Evolutionary conservation across 164 flowering plant genomes (phyloP).

Genomic region (Sextonia rubra): DNA sequence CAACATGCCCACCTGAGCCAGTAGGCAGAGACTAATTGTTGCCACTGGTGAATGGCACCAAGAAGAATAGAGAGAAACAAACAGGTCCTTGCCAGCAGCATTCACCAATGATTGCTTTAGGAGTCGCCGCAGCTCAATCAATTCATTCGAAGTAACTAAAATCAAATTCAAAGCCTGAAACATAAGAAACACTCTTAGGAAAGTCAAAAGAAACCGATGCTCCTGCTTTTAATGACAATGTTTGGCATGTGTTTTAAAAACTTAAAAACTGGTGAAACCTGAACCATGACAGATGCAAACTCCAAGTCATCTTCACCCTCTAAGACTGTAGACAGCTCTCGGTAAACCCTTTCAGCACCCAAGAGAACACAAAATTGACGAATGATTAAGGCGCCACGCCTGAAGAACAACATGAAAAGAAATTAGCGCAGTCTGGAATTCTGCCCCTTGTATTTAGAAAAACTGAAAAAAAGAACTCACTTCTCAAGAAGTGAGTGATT

Average conservation of each 20-base stretch:
- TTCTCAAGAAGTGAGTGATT: constrained; percentile 83
- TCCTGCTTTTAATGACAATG: not conserved
- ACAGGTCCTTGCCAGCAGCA: constrained; percentile 75
- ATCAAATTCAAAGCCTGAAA: constrained; percentile 94
- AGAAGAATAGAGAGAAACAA: constrained; percentile 79
- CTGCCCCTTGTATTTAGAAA: not conserved
- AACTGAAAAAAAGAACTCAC: constrained; percentile 41
- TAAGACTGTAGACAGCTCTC: constrained; percentile 78
- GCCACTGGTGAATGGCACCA: constrained; percentile 99
- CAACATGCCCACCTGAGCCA: constrained; percentile 66
- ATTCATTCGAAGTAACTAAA: constrained; percentile 84
- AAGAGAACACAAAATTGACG: constrained; percentile 89
- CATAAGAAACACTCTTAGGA: constrained; percentile 1
- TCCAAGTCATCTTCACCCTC: constrained; percentile 82
- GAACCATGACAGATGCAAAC: constrained; percentile 93
- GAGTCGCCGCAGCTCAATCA: constrained; percentile 68
- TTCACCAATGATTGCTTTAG: constrained; percentile 71
- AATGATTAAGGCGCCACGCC: constrained; percentile 94
- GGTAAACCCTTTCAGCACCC: constrained; percentile 84
- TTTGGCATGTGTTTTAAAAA: too few relatives aligned
- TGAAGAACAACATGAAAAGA: constrained; percentile 20
- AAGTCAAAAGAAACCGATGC: not conserved
- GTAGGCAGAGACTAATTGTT: constrained; percentile 84
- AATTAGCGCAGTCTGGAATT: not conserved
- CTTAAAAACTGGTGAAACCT: constrained; percentile 42